These are phyloP conservation scores for Phoenix roebelenii DNA, from an alignment of 176 grass and related monocot species.

Conservation along the genomic window DNA sequence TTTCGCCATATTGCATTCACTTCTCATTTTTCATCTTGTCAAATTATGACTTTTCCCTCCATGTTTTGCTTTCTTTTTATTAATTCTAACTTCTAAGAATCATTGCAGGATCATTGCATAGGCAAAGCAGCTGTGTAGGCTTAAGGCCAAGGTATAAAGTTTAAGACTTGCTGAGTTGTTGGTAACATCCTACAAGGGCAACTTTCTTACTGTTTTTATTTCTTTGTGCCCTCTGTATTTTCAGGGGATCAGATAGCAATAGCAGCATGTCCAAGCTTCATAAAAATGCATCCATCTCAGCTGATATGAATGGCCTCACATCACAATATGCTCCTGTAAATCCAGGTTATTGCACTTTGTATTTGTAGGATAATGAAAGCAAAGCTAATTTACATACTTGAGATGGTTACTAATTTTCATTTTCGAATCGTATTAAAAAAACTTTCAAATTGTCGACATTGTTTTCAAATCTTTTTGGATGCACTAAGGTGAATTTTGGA, in stretches of 20 bases:
- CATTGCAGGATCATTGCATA: slow-evolving; percentile 40
- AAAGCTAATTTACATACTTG: too few species aligned
- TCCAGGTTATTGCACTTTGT: slow-evolving; percentile 44
- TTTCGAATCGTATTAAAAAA: too few species aligned
- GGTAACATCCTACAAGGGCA: neutral
- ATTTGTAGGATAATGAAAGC: neutral
- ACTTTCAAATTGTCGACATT: too few species aligned
- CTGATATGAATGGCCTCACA: slow-evolving; percentile 44
- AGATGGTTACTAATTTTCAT: too few species aligned
- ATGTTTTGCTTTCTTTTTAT: neutral
- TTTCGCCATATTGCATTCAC: too few species aligned
- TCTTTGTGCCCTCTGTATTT: slow-evolving; percentile 9
- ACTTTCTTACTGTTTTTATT: neutral
- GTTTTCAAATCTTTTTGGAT: too few species aligned
- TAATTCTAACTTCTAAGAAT: neutral
- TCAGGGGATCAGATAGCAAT: slow-evolving; percentile 29
- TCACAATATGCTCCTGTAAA: slow-evolving; percentile 30
- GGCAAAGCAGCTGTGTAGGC: slow-evolving; percentile 49
- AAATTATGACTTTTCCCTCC: too few species aligned
- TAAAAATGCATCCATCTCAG: slow-evolving; percentile 56
- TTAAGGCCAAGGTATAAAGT: slow-evolving; percentile 37
- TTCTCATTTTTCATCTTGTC: too few species aligned
- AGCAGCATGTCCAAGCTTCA: slow-evolving; percentile 25
- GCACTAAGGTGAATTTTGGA: too few species aligned
- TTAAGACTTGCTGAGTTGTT: neutral